Base-by-base conservation (phyloP, 1,139 yeast species). In the Scheffersomyces illinoinensis region DNA sequence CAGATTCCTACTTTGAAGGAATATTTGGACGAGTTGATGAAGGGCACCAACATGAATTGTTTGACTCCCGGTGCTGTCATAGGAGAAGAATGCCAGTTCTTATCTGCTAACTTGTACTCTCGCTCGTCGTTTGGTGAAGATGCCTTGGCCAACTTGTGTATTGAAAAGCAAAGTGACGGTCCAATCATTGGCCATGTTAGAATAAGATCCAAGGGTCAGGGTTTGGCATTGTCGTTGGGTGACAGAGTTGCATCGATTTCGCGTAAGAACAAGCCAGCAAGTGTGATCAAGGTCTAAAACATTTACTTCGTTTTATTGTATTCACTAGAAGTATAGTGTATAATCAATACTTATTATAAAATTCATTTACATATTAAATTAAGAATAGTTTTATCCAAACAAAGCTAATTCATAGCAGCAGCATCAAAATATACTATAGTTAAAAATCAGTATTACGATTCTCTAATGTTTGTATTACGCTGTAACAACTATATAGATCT, bases 131-230 rank as follows among this genome's bases (percentile, higher is more conserved):
- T 96, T 75, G 99, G 99, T 55, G 99, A 96, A 76, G 98, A 95
- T 72, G 98, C 98, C 0, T 84, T 96, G 72, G 99, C 98, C 60
- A 96, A 96, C 71, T 79, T 96, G 74, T 92, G 98, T 77, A 90
- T 95, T 71, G 99, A 96, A 74, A 88, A 87, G 76, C 87, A 88
- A 65, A 78, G 82, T 10, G 83, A 84, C 61, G 95, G 95, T 19
- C 89, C 90, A 59, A 90, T 96, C 61, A 85, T 91, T 62, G 99
- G 99, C 12, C 97, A 93, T 71, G 97, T 95, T 54, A 88, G 99
- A 77, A 93, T 96, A 70, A 87, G 99, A 77, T 91, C 98, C 47
- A 95, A 95, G 85, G 97, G 98, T 39, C 99, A 96, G 81, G 99
- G 99, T 3, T 84, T 96, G 66, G 99, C 99, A 17, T 82, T 96